These are phyloP conservation scores for Hansenula lynferdii DNA, from an alignment of 1,139 yeast species.

Conservation along the genomic window DNA sequence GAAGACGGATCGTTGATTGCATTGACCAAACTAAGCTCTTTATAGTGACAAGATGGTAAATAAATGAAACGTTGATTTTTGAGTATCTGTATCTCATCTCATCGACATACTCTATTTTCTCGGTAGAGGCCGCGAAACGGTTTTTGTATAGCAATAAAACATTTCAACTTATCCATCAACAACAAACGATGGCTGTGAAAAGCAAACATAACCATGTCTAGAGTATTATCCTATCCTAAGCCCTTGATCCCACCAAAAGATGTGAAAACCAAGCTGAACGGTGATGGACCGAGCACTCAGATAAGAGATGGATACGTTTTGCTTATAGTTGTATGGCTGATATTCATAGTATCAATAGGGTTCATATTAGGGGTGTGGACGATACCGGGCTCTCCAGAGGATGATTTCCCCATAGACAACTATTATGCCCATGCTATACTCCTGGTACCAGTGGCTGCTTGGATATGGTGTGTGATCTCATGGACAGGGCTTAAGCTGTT, in stretches of 20 bases:
- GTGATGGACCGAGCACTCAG: background rate
- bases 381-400: constrained; percentile 7
- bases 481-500: constrained; percentile 23
- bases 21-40: constrained; percentile 36
- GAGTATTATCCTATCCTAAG: background rate
- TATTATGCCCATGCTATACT: constrained; percentile 19
- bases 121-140: too few relatives aligned
- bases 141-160: too few relatives aligned
- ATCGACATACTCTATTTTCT: too few relatives aligned
- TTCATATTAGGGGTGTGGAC: constrained; percentile 8
- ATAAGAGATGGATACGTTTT: constrained; percentile 9
- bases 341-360: constrained; percentile 9
- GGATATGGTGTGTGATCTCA: constrained; percentile 22
- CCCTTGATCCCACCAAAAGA: constrained; percentile 7
- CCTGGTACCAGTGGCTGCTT: constrained; percentile 17
- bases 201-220: too few relatives aligned
- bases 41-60: too few relatives aligned
- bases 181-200: too few relatives aligned
- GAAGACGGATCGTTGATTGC: constrained; percentile 72
- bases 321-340: constrained; percentile 7
- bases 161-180: too few relatives aligned
- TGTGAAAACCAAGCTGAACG: background rate
- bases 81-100: too few relatives aligned
- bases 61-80: too few relatives aligned
- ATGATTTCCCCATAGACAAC: constrained; percentile 17